Evolutionary conservation across 2,329 filamentous ascomycete species (phyloP).

Genomic region (Myriosclerotinia curreyana): DNA sequence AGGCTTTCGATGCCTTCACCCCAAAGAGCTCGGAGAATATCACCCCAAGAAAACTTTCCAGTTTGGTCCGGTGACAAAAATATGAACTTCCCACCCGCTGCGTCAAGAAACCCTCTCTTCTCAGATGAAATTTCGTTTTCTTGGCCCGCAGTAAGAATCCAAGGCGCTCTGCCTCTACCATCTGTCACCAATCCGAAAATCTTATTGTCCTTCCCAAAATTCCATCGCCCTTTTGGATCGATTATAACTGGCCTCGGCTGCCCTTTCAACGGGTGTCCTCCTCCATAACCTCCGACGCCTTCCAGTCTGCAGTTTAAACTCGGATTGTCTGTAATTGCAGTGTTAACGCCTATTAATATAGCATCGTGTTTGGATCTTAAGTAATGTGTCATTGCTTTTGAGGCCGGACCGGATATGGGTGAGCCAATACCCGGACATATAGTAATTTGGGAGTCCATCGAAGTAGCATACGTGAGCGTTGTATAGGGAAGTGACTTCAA

Average conservation of each 20-base stretch:
- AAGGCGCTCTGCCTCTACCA: slow-evolving; percentile 70
- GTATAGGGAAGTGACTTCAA: slow-evolving; percentile 47
- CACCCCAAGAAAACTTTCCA: not conserved
- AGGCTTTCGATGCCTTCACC: slow-evolving; percentile 58
- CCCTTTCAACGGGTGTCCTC: slow-evolving; percentile 43
- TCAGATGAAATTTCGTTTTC: not conserved
- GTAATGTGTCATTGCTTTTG: slow-evolving; percentile 92
- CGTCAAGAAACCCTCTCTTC: slow-evolving; percentile 15
- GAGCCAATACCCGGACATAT: slow-evolving; percentile 68
- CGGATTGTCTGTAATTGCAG: slow-evolving; percentile 80
- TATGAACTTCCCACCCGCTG: slow-evolving; percentile 25
- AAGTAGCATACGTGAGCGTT: slow-evolving; percentile 87
- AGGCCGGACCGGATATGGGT: slow-evolving; percentile 73
- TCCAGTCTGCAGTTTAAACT: slow-evolving; percentile 74
- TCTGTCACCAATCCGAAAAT: slow-evolving; percentile 62
- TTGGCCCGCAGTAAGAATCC: slow-evolving; percentile 53
- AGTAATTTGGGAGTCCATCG: slow-evolving; percentile 67
- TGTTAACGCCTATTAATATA: slow-evolving; percentile 81
- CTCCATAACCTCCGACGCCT: slow-evolving; percentile 43
- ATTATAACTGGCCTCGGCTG: slow-evolving; percentile 41
- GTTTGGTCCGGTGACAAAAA: slow-evolving; percentile 2
- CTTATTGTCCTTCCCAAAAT: slow-evolving; percentile 44
- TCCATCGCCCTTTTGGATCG: slow-evolving; percentile 19
- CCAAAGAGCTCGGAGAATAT: slow-evolving; percentile 2
- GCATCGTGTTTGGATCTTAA: slow-evolving; percentile 79